Evolutionary conservation across 768 basidiomycete species (phyloP), one percentile per base, ranked within the genome.

Genomic region (Mycena polygramma): DNA sequence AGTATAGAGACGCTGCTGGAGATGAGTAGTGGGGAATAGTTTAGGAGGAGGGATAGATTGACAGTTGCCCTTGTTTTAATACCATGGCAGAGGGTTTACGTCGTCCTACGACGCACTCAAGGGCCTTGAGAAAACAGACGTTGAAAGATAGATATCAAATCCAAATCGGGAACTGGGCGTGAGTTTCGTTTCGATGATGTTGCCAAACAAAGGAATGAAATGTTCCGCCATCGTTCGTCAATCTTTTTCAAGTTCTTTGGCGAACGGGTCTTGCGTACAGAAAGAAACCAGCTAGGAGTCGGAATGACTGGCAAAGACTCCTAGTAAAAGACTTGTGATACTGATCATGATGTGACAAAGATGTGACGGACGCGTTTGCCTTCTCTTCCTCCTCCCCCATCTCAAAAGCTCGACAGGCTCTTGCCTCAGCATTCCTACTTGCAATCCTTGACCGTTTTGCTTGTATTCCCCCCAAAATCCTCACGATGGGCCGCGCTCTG

Each of bases 1-100:
- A 96, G 94, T 77, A 96, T 97, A 74, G 96, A 97, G 77, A 89
- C 86, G 57, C 78, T 96, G 70, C 81, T 96, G 77, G 94, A 96
- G 82, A 94, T 95, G 86, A 85, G 83, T 69, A 84, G 82, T 65
- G 85, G 81, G 57, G 68, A 69, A 30, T 30, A 30, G 30, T 30
- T n/a, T 30, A 30, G 30, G 30, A 6, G 57, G 66, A 60, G 59
- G 9, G 17, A 22, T 60, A 17, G 30, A n/a, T 36, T n/a, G 19
- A 19, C n/a, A 22, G 5, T 41, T 53, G 30, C 22, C 22, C n/a
- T n/a, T 2, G 22, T 49, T 49, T 49, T 24, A 46, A 46, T 46
- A 14, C 17, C 7, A 46, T 2, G 7, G 3, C 3, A 15, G 19
- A 46, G 30, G 30, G 30, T 30, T 30, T 46, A n/a, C n/a, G n/a